These are phyloP conservation scores for Pseudozyma flocculosa DNA, from an alignment of 1,284 basidiomycete genomes.

Conservation along the genomic window DNA sequence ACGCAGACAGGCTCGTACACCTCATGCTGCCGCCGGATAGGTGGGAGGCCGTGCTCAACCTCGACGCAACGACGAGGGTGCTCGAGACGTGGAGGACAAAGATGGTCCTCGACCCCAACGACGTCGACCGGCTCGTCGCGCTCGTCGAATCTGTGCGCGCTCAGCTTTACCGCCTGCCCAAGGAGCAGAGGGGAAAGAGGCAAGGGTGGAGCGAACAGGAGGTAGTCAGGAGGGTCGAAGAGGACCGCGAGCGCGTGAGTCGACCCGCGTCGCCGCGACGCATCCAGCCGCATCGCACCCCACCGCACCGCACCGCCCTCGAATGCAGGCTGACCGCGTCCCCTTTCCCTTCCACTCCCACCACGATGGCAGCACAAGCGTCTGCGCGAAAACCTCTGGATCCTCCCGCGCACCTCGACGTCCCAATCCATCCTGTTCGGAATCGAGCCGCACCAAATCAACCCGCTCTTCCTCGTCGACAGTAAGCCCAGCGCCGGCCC, in stretches of 20 bases:
- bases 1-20: constrained; percentile 24
- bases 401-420: constrained; percentile 68
- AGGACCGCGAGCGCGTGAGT: constrained; percentile 77
- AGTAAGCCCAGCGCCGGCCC: no score
- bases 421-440: constrained; percentile 19
- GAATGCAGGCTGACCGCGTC: no score
- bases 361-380: constrained; percentile 71
- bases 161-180: no score
- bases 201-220: constrained; percentile 61
- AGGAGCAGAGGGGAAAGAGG: no score
- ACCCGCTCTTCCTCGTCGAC: constrained; percentile 15
- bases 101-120: constrained; percentile 5
- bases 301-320: no score
- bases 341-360: no score
- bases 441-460: constrained; percentile 16
- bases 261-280: no score
- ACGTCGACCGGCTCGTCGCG: constrained; percentile 8
- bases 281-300: no score
- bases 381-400: constrained; percentile 82
- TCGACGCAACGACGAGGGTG: constrained; percentile 17
- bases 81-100: constrained; percentile 13
- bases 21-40: constrained; percentile 18
- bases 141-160: constrained; percentile 4
- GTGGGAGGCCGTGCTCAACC: constrained; percentile 29
- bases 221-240: constrained; percentile 84